Evolutionary conservation across 2,329 filamentous ascomycete genomes (phyloP).

Genomic region (Penicillium sp.): DNA sequence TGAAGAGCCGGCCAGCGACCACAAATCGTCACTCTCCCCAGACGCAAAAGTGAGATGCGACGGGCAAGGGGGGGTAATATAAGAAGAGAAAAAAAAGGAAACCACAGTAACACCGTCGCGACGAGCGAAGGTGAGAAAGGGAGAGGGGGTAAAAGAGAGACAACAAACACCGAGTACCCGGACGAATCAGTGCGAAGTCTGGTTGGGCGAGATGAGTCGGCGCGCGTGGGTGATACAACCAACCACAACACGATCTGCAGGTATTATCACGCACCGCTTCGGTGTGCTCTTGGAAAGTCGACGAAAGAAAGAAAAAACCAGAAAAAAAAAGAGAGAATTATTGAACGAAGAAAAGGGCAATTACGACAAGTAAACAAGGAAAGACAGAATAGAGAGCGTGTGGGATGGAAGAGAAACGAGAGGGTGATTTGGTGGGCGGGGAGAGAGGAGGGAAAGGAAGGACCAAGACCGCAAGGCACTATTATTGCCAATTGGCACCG

Average conservation of each 20-base stretch:
- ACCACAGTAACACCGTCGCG: constrained; percentile 12
- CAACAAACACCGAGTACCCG: constrained; percentile 5
- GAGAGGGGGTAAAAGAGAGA: constrained; percentile 7
- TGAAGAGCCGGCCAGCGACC: constrained; percentile 35
- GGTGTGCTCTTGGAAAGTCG: background rate
- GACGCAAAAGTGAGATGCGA: constrained; percentile 9
- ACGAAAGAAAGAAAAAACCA: constrained; percentile 1
- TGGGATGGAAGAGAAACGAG: constrained; percentile 22
- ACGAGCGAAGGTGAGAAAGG: constrained; percentile 8
- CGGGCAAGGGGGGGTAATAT: background rate
- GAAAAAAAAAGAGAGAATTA: background rate
- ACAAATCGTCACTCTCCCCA: constrained; percentile 9
- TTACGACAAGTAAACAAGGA: constrained; percentile 8
- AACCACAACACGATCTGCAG: constrained; percentile 12
- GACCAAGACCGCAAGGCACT: constrained; percentile 7
- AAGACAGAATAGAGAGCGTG: constrained; percentile 17
- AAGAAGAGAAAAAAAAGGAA: background rate
- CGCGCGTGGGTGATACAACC: constrained; percentile 7
- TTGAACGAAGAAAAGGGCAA: background rate
- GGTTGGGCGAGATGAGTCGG: constrained; percentile 1
- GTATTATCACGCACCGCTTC: constrained; percentile 5
- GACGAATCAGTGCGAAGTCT: constrained; percentile 6
- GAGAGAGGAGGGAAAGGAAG: constrained; percentile 28
- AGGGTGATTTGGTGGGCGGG: constrained; percentile 26
- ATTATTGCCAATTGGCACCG: constrained; percentile 20